Evolutionary conservation across 192 early-diverging fungal genomes (phyloP).

Genomic region (Coemansia sp.): DNA sequence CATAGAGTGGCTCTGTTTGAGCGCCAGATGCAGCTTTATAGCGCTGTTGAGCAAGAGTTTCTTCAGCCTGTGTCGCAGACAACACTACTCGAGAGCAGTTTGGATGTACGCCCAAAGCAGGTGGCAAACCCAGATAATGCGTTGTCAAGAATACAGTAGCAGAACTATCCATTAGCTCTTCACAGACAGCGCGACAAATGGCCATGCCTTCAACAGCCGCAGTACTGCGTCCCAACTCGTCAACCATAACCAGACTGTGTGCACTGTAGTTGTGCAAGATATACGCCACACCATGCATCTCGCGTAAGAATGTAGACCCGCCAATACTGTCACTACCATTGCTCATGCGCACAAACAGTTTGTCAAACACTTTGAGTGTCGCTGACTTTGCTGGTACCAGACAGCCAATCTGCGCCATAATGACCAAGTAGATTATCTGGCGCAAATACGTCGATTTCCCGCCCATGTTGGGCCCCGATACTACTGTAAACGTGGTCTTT

Average conservation of each 20-base stretch:
- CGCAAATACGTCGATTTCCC: slow-evolving; percentile 86
- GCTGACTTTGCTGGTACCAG: slow-evolving; percentile 85
- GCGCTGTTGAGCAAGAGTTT: not conserved
- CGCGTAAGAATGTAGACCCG: slow-evolving; percentile 79
- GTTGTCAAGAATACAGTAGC: slow-evolving; percentile 74
- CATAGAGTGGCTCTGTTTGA: slow-evolving; percentile 33
- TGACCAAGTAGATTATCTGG: slow-evolving; percentile 71
- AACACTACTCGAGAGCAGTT: slow-evolving; percentile 45
- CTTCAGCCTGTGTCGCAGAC: slow-evolving; percentile 15
- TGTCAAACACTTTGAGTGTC: slow-evolving; percentile 66
- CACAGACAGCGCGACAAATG: slow-evolving; percentile 71
- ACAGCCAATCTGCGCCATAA: slow-evolving; percentile 86
- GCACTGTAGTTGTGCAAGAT: slow-evolving; percentile 74
- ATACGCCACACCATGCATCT: slow-evolving; percentile 83
- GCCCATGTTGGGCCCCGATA: slow-evolving; percentile 92
- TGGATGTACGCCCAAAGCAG: slow-evolving; percentile 53
- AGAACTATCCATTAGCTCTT: slow-evolving; percentile 60
- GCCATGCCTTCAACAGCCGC: slow-evolving; percentile 62
- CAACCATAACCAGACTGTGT: slow-evolving; percentile 77
- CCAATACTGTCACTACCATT: slow-evolving; percentile 63
- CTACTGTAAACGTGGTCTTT: slow-evolving; percentile 65
- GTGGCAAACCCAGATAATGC: slow-evolving; percentile 71
- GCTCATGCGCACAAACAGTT: slow-evolving; percentile 76
- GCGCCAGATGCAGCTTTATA: slow-evolving; percentile 29
- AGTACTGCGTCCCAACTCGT: slow-evolving; percentile 81